phyloP scores from a whole-genome alignment of 139 green algal species.

The Pleodorina starrii region DNA sequence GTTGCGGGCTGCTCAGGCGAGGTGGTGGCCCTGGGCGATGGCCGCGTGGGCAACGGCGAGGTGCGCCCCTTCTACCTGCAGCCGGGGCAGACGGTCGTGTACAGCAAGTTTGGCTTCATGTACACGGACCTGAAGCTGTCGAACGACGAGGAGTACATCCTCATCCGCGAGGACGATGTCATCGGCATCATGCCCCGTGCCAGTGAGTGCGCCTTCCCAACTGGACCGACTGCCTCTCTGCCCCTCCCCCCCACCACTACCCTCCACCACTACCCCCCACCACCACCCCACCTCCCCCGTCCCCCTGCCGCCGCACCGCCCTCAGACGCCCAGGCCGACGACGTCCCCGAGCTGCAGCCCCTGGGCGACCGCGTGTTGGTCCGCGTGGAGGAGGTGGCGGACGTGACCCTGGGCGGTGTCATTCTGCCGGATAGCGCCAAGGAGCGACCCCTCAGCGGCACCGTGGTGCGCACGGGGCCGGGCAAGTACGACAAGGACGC shows the following conservation, averaged over 20 bases:
- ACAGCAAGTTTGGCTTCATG: conserved; percentile 97
- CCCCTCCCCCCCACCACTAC: too few species aligned
- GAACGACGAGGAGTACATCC: conserved; percentile 79
- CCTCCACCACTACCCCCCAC: too few species aligned
- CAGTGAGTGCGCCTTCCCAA: conserved; percentile 7
- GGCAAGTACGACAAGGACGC: conserved; percentile 80
- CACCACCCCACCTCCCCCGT: not conserved
- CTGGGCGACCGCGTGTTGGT: conserved; percentile 91
- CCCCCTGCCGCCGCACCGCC: too few species aligned
- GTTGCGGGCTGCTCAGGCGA: conserved; percentile 62
- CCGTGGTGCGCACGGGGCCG: conserved; percentile 77
- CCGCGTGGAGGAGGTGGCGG: conserved; percentile 80
- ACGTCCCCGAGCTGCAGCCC: conserved; percentile 91
- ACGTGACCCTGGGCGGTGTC: conserved; percentile 92
- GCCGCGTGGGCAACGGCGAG: conserved; percentile 51
- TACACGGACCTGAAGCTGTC: conserved; percentile 87
- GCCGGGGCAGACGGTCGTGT: conserved; percentile 83
- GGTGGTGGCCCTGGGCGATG: conserved; percentile 70
- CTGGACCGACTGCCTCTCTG: too few species aligned
- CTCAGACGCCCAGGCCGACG: conserved; percentile 81
- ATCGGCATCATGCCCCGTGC: conserved; percentile 87
- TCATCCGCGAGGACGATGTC: conserved; percentile 92
- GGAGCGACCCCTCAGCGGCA: conserved; percentile 86
- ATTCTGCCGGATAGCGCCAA: conserved; percentile 91
- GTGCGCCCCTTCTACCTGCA: conserved; percentile 61